Conservation (phyloP, 225 moss, liverwort and hornwort species). For the Marchantia paleacea region DNA sequence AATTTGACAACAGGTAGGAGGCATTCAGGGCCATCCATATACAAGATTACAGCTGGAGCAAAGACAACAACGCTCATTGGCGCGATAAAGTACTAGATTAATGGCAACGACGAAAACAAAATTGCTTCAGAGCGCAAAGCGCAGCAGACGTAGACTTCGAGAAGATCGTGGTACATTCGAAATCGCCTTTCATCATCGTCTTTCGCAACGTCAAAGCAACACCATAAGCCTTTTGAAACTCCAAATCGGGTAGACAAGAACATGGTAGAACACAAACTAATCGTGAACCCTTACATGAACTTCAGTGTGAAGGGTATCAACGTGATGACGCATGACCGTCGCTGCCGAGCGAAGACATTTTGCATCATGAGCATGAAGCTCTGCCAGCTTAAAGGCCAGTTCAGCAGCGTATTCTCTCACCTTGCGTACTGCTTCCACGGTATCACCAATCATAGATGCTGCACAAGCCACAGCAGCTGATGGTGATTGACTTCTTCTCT, state of each 20-base stretch:
- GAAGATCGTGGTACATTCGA: background rate
- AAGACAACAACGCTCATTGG: background rate
- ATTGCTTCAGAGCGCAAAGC: no score
- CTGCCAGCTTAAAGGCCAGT: conserved; percentile 40
- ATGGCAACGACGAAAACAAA: background rate
- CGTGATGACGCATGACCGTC: conserved; percentile 38
- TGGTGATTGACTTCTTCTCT: conserved; percentile 14
- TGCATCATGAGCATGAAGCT: conserved; percentile 35
- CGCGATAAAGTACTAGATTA: background rate
- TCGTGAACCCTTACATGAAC: conserved; percentile 39
- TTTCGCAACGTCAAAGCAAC: background rate
- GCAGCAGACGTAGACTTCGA: no score
- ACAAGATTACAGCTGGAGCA: no score
- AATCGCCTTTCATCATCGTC: background rate
- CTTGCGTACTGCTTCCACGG: conserved; percentile 32
- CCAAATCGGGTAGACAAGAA: background rate
- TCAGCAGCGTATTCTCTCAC: conserved; percentile 38
- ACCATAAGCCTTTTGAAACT: background rate
- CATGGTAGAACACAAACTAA: background rate
- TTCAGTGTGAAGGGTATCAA: conserved; percentile 41
- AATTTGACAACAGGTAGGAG: background rate
- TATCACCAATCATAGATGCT: conserved; percentile 44
- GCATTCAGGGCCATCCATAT: background rate
- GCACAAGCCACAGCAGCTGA: conserved; percentile 14
- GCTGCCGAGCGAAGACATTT: conserved; percentile 33